Evolutionary conservation across 495 filamentous ascomycete genomes (phyloP), one percentile per base, ranked within the genome.

Genomic region (Amniculicola lignicola): DNA sequence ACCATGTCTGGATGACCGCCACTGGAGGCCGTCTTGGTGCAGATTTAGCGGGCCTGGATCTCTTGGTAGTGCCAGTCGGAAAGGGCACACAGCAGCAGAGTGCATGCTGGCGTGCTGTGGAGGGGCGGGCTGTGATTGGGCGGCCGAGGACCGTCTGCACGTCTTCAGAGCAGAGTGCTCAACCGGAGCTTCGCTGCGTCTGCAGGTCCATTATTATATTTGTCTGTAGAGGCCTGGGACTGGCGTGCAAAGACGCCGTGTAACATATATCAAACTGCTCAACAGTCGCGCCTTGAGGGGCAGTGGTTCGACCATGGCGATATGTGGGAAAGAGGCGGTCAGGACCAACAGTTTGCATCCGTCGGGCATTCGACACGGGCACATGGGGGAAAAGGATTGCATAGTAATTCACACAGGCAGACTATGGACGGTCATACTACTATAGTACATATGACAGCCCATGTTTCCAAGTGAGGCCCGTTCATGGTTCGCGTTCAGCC

Each of bases 301-400:
- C 33, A 28, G 27, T 61, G 37, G 58, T 45, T 49, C 58, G 58
- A 61, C 38, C 43, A 37, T 61, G 58, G 51, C 51, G 51, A 55
- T 54, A 60, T 27, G n/a, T 29, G n/a, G n/a, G n/a, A n/a, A n/a
- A n/a, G n/a, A n/a, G n/a, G n/a, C n/a, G n/a, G n/a, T n/a, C n/a
- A n/a, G n/a, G n/a, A n/a, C n/a, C n/a, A n/a, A n/a, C n/a, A n/a
- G n/a, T n/a, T n/a, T n/a, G n/a, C n/a, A n/a, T n/a, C n/a, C n/a
- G n/a, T n/a, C n/a, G n/a, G n/a, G n/a, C n/a, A n/a, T n/a, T n/a
- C n/a, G n/a, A n/a, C n/a, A n/a, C n/a, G n/a, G n/a, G n/a, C n/a
- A n/a, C n/a, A n/a, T n/a, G n/a, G n/a, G n/a, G n/a, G n/a, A n/a
- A n/a, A n/a, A n/a, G n/a, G n/a, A n/a, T n/a, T n/a, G n/a, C n/a